Percentiles rank a stretch among this genome's conserved stretches.
Conservation (phyloP, 257 asterid genomes). For the Plantago ovata region DNA sequence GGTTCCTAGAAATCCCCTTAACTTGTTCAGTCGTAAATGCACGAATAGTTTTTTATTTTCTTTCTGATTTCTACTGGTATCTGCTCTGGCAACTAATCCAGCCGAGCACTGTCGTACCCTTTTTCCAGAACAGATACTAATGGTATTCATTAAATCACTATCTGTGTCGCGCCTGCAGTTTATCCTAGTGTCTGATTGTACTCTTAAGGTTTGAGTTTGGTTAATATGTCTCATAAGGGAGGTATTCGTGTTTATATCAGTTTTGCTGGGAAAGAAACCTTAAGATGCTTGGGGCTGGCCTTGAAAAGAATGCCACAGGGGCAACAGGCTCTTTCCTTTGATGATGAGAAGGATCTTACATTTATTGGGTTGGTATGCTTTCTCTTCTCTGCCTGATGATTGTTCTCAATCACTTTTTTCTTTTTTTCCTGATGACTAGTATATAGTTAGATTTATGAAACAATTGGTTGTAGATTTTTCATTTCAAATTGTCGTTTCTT, state of each 20-base stretch:
- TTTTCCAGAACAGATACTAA: not conserved
- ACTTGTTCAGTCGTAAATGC: too few species aligned
- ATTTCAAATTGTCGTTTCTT: constrained; percentile 12
- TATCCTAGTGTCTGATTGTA: constrained; percentile 4
- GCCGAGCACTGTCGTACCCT: too few species aligned
- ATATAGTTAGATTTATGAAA: not conserved
- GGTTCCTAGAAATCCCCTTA: too few species aligned
- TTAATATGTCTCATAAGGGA: constrained; percentile 19
- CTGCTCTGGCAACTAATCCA: too few species aligned
- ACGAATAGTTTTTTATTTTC: too few species aligned
- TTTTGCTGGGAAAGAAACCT: constrained; percentile 95
- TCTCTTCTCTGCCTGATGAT: constrained; percentile 35
- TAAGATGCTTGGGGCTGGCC: constrained; percentile 93
- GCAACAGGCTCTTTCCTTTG: constrained; percentile 71
- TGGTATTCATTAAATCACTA: not conserved
- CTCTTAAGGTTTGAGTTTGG: not conserved
- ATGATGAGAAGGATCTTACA: constrained; percentile 92
- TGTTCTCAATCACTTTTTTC: not conserved
- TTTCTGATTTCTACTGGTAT: too few species aligned
- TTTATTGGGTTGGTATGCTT: constrained; percentile 99
- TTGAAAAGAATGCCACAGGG: constrained; percentile 89
- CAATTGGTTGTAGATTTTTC: constrained; percentile 1
- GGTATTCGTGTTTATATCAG: constrained; percentile 39
- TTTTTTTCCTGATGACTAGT: constrained; percentile 11
- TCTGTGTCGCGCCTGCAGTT: constrained; percentile 5